Evolutionary conservation across 306 rosid genomes (phyloP).

Genomic region (Biancaea sappan): DNA sequence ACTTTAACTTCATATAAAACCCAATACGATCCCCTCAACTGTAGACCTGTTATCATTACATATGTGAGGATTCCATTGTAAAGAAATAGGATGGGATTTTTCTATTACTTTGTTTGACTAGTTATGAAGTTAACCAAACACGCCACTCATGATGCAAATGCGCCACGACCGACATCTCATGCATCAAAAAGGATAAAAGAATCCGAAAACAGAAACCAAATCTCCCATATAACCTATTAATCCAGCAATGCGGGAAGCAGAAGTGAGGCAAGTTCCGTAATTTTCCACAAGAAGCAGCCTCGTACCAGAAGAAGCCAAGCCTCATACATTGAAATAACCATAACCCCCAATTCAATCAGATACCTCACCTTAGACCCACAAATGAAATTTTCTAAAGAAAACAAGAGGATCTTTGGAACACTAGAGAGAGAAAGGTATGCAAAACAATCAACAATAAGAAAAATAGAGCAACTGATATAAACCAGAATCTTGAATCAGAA

Average conservation of each 20-base stretch:
- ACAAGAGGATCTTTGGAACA: too few relatives aligned
- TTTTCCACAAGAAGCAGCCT: background rate
- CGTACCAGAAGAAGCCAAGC: constrained; percentile 19
- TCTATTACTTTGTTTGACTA: background rate
- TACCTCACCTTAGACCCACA: constrained; percentile 79
- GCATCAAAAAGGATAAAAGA: background rate
- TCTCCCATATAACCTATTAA: background rate
- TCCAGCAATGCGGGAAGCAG: constrained; percentile 26
- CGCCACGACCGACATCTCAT: background rate
- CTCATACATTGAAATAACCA: background rate
- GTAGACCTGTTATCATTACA: background rate
- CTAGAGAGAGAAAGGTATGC: too few relatives aligned
- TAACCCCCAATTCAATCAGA: constrained; percentile 7
- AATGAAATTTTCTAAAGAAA: too few relatives aligned
- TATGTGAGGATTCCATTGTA: constrained; percentile 16
- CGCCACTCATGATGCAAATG: background rate
- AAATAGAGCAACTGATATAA: too few relatives aligned
- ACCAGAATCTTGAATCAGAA: too few relatives aligned
- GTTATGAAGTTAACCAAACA: constrained; percentile 7
- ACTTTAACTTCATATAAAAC: background rate
- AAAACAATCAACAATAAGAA: too few relatives aligned
- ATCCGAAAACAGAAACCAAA: background rate
- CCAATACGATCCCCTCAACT: background rate
- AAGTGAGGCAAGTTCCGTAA: background rate
- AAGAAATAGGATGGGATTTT: constrained; percentile 19